phyloP scores from a whole-genome alignment of 768 basidiomycete species.

The Hygrophorus russula region DNA sequence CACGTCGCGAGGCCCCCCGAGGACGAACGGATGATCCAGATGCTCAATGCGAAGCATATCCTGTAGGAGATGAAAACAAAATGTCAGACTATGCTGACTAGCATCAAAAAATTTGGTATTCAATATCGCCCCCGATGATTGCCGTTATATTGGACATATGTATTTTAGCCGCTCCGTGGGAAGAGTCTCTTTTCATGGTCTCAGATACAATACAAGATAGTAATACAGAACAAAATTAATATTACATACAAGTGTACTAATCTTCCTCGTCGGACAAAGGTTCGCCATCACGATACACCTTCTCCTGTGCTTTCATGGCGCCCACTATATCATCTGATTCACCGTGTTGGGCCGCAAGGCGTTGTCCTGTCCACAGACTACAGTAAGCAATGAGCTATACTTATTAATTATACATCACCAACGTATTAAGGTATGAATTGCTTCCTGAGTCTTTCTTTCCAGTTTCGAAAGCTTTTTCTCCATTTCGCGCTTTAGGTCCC shows the following conservation, averaged over 20 bases:
- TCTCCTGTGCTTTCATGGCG: conserved; percentile 72
- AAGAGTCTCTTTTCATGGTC: too few relatives aligned
- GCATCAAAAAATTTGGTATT: too few relatives aligned
- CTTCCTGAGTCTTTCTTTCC: conserved; percentile 86
- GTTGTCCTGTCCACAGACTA: conserved; percentile 41
- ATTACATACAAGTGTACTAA: conserved; percentile 10
- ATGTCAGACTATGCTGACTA: not conserved
- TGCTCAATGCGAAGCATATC: conserved; percentile 34
- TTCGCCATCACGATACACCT: conserved; percentile 40
- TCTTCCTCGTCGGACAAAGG: conserved; percentile 54
- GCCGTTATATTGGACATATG: too few relatives aligned
- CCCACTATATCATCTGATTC: conserved; percentile 71
- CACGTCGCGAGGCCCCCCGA: conserved; percentile 34
- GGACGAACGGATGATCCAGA: conserved; percentile 50
- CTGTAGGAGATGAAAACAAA: not conserved
- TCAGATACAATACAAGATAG: too few relatives aligned
- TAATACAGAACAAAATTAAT: too few relatives aligned
- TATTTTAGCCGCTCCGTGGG: too few relatives aligned
- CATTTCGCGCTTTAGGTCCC: conserved; percentile 92
- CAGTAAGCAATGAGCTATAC: too few relatives aligned
- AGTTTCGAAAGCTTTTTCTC: conserved; percentile 82
- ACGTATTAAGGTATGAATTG: conserved; percentile 91
- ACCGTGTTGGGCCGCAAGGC: conserved; percentile 71
- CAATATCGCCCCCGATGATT: too few relatives aligned
- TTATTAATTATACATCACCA: conserved; percentile 20